These are phyloP conservation scores for Calonectria montana DNA, from an alignment of 2,329 filamentous ascomycete genomes.

Conservation along the genomic window DNA sequence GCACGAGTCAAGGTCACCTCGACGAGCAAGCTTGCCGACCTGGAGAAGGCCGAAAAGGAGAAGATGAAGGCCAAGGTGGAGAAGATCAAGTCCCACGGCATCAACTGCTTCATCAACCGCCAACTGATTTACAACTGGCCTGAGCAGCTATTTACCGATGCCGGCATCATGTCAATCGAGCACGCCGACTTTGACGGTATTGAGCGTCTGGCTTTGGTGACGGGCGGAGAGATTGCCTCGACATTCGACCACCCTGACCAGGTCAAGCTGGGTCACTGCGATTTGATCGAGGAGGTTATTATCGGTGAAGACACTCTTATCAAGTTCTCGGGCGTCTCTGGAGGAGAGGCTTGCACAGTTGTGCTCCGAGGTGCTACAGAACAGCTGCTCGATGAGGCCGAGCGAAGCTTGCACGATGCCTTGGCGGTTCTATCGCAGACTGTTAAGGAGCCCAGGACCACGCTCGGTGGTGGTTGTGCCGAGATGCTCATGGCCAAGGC, in stretches of 20 bases:
- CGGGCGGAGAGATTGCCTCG: slow-evolving; percentile 95
- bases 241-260: slow-evolving; percentile 98
- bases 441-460: slow-evolving; percentile 92
- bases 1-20: slow-evolving; percentile 96
- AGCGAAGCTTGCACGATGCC: slow-evolving; percentile 95
- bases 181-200: slow-evolving; percentile 99
- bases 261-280: slow-evolving; percentile 95
- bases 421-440: slow-evolving; percentile 97
- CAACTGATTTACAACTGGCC: slow-evolving; percentile 99
- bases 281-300: slow-evolving; percentile 96
- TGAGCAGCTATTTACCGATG: slow-evolving; percentile 97
- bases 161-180: slow-evolving; percentile 97
- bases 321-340: slow-evolving; percentile 95
- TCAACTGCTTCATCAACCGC: slow-evolving; percentile 99
- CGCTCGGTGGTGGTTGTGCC: slow-evolving; percentile 93
- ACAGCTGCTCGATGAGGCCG: slow-evolving; percentile 95
- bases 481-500: slow-evolving; percentile 99
- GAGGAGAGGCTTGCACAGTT: slow-evolving; percentile 94
- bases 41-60: slow-evolving; percentile 97
- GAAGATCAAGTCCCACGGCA: slow-evolving; percentile 97
- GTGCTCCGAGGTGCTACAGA: slow-evolving; percentile 96
- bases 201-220: slow-evolving; percentile 93
- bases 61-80: slow-evolving; percentile 99
- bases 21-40: slow-evolving; percentile 95
- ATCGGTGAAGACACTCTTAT: slow-evolving; percentile 98